Conservation (phyloP, 345 rosid genomes). For the Salix arbutifolia region DNA sequence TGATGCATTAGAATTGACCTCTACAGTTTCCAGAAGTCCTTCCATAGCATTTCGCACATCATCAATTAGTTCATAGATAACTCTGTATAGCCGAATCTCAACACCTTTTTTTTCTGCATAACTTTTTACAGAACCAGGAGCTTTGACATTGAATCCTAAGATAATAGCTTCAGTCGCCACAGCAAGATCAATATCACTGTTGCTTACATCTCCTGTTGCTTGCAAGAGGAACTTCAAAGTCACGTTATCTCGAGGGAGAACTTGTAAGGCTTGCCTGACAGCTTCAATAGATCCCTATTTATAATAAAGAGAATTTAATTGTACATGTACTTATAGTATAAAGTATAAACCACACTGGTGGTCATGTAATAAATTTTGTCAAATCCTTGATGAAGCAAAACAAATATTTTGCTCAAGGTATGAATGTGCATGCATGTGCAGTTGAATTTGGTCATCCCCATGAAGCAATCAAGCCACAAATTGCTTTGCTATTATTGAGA, state of each 20-base stretch:
- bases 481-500: not conserved
- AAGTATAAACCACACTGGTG: not conserved
- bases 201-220: conserved; percentile 86
- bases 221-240: conserved; percentile 84
- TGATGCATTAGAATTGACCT: conserved; percentile 47
- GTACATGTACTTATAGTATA: not conserved
- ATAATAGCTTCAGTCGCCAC: conserved; percentile 81
- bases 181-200: conserved; percentile 93
- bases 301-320: conserved; percentile 22
- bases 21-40: conserved; percentile 85
- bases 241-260: conserved; percentile 85
- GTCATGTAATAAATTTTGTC: not conserved
- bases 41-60: conserved; percentile 96
- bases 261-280: conserved; percentile 84
- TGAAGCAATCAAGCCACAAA: not conserved
- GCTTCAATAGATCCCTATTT: conserved; percentile 95
- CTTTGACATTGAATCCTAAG: conserved; percentile 81
- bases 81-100: conserved; percentile 83
- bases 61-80: conserved; percentile 91
- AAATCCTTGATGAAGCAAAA: not conserved
- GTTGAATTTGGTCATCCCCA: not conserved
- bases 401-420: not conserved
- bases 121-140: conserved; percentile 71
- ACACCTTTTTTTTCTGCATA: conserved; percentile 86
- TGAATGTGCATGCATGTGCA: not conserved